Evolutionary conservation across 352 stramenopile species (phyloP).

Genomic region (Lagenidium sp.): DNA sequence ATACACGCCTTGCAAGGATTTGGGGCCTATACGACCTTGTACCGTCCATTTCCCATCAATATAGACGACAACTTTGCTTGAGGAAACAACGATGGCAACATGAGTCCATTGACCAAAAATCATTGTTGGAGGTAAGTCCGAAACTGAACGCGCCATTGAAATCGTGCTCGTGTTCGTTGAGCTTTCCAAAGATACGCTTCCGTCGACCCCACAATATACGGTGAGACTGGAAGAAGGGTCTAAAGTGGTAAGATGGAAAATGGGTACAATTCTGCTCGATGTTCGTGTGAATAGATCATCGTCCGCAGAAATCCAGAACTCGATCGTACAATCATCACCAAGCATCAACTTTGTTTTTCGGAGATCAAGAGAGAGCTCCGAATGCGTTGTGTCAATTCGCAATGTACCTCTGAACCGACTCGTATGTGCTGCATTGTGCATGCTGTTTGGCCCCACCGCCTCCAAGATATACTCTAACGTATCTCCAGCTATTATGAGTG

Average conservation of each 20-base stretch:
- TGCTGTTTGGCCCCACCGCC: no score
- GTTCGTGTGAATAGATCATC: slow-evolving; percentile 1
- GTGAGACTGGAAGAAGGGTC: no score
- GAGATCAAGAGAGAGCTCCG: slow-evolving; percentile 5
- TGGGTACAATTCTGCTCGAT: no score
- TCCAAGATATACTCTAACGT: slow-evolving; percentile 26
- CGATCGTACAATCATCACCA: slow-evolving; percentile 33
- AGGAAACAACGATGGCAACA: slow-evolving; percentile 36
- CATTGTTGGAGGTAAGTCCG: background rate
- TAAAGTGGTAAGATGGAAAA: no score
- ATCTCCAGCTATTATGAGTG: slow-evolving; percentile 39
- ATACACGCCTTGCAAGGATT: slow-evolving; percentile 1
- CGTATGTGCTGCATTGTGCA: no score
- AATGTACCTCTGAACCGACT: slow-evolving; percentile 34
- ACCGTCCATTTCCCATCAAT: slow-evolving; percentile 26
- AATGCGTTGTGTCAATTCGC: slow-evolving; percentile 2
- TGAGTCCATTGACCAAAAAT: slow-evolving; percentile 31
- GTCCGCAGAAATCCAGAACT: slow-evolving; percentile 33
- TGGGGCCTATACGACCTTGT: background rate
- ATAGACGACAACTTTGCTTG: slow-evolving; percentile 22
- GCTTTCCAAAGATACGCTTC: no score
- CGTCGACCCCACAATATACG: no score
- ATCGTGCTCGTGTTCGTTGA: no score
- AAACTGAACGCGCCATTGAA: background rate
- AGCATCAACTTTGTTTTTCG: slow-evolving; percentile 11